These are phyloP conservation scores for Datisca glomerata DNA, from an alignment of 306 rosid genomes.

Conservation along the genomic window DNA sequence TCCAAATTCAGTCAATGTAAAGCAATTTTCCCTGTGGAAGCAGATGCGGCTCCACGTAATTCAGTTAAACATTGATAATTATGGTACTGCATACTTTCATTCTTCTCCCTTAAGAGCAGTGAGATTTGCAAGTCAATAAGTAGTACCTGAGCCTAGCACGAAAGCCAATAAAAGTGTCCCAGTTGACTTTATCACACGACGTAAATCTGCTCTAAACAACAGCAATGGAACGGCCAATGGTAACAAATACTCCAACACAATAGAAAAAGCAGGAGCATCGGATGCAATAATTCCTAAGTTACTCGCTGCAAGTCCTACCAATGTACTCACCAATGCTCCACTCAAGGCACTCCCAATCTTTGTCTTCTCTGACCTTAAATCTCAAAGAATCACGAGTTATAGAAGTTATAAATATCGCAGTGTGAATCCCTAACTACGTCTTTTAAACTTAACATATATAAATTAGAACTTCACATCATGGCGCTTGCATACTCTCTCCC, in stretches of 20 bases:
- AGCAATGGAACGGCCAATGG: constrained; percentile 60
- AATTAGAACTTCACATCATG: not conserved
- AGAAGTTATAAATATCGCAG: not conserved
- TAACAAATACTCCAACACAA: constrained; percentile 46
- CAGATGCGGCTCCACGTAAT: too few species aligned
- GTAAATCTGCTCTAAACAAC: constrained; percentile 61
- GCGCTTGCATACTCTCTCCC: too few species aligned
- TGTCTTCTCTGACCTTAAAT: constrained; percentile 53
- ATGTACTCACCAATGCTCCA: constrained; percentile 51
- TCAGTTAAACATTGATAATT: too few species aligned
- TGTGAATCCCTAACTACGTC: not conserved
- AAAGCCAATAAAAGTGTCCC: constrained; percentile 66
- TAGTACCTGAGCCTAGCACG: constrained; percentile 64
- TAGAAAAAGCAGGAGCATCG: constrained; percentile 36
- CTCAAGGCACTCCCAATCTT: constrained; percentile 57
- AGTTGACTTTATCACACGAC: constrained; percentile 53
- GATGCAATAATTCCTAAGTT: constrained; percentile 49
- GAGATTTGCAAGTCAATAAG: too few species aligned
- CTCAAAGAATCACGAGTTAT: constrained; percentile 1
- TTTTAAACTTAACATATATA: not conserved
- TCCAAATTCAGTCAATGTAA: too few species aligned
- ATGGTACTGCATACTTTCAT: too few species aligned
- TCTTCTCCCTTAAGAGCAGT: too few species aligned
- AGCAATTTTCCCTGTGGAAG: too few species aligned
- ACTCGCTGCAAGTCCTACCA: constrained; percentile 61